Conservation (phyloP, 345 rosid genomes). For the Pugionium cornutum region DNA sequence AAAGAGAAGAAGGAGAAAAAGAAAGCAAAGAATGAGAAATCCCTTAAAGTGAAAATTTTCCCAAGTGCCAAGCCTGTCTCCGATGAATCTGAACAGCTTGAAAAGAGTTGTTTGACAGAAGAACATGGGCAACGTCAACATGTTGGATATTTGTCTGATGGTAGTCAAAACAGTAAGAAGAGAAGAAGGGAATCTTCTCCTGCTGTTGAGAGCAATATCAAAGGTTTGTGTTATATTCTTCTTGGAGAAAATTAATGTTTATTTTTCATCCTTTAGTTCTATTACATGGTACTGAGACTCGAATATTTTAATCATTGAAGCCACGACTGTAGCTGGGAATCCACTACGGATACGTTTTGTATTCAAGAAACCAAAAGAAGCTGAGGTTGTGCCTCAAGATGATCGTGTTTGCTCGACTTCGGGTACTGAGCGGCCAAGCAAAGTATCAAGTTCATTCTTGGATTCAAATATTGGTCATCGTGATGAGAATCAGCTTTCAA, state of each 20-base stretch:
- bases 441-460: background rate
- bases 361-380: constrained; percentile 37
- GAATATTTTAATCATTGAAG: background rate
- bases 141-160: constrained; percentile 49
- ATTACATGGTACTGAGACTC: background rate
- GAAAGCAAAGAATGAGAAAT: constrained; percentile 23
- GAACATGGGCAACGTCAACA: constrained; percentile 26
- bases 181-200: constrained; percentile 37
- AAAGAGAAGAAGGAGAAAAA: constrained; percentile 43
- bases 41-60: background rate
- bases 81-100: constrained; percentile 37
- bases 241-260: background rate
- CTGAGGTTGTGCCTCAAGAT: constrained; percentile 16
- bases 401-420: constrained; percentile 43
- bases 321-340: constrained; percentile 45
- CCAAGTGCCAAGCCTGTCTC: constrained; percentile 14
- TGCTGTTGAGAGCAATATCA: constrained; percentile 30
- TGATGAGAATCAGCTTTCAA: background rate
- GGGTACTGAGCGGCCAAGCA: constrained; percentile 6
- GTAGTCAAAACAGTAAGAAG: constrained; percentile 50
- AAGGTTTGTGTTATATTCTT: constrained; percentile 37
- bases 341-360: constrained; percentile 52
- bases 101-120: constrained; percentile 35
- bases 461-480: background rate
- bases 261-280: background rate